Base-by-base conservation (phyloP, 805 yeast species). In the Barnettozyma botsteinii region DNA sequence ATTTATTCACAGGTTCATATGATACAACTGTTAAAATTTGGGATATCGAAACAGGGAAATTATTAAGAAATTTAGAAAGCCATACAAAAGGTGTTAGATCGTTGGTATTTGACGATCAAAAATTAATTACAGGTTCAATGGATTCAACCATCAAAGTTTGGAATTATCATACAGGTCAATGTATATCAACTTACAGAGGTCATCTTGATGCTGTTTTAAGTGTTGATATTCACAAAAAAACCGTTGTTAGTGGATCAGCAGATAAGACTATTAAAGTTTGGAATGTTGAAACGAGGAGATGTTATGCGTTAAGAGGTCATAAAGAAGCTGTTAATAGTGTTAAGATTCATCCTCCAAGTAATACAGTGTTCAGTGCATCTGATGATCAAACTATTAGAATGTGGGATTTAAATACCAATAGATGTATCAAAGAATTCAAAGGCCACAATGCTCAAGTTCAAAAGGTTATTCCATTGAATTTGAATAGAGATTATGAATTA, bases 381-480 rank as follows among this genome's bases (percentile, higher is more conserved):
- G 98, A 93, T 60, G 98, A 93, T 59, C 75, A 86, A 31, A 88
- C 96, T 0, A 84, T 89, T 25, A 70, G 95, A 48, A 82, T 93
- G 89, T 93, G 98, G 98, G 95, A 89, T 58, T 68, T 93, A 44
- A 69, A 73, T 42, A 78, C 87, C 10, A 85, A 88, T 57, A 75
- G 78, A 51, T 87, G 96, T 62, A 59, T 91, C 22, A 73, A 79
- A 37, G 78, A 83, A 6, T 89, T 87, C 66, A 70, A 70, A 36
- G 97, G 96, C 4, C 98, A 93, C 60, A 81, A 88, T 31, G 97
- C 95, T 1, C 97, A 87, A 60, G 94, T 93, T 22, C 96, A 89
- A 66, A 79, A 86, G 51, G 96, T 89, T 7, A 77, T 93, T 30
- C 96, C 98, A 4, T 69, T 91, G 48, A 79, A 77, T 3, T 75